Evolutionary conservation across 495 filamentous ascomycete species (phyloP).

Genomic region (Melanomma pulvis-pyrius): DNA sequence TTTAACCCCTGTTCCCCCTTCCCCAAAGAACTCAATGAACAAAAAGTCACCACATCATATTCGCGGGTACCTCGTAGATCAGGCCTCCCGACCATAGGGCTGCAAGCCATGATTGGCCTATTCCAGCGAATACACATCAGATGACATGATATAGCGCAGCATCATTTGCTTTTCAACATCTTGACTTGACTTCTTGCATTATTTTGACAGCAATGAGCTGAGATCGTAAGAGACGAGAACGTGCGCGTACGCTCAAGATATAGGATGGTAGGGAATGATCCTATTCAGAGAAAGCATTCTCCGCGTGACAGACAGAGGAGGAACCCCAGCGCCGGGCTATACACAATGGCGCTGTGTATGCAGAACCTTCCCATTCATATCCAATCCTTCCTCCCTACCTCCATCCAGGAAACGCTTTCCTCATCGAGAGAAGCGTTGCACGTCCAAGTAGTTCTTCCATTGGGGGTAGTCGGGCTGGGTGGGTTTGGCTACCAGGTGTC

Average conservation of each 20-base stretch:
- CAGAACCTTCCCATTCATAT: constrained; percentile 21
- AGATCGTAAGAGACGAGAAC: not conserved
- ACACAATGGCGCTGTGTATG: constrained; percentile 33
- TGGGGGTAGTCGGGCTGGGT: too few species aligned
- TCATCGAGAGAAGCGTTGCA: too few species aligned
- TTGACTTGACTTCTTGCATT: not conserved
- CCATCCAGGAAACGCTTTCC: not conserved
- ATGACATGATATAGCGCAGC: too few species aligned
- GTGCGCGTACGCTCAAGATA: too few species aligned
- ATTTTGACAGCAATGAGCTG: not conserved
- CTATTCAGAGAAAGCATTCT: not conserved
- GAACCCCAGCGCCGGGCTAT: constrained; percentile 35
- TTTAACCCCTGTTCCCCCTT: not conserved
- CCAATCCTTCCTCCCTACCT: not conserved
- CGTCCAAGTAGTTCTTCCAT: not conserved
- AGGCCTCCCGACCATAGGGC: not conserved
- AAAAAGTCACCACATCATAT: too few species aligned
- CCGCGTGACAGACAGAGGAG: constrained; percentile 4
- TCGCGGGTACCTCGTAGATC: not conserved
- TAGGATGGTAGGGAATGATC: not conserved
- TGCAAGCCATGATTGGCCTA: too few species aligned
- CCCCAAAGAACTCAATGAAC: too few species aligned
- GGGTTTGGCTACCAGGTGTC: not conserved
- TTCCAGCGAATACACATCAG: too few species aligned
- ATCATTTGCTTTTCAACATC: not conserved